Conservation (phyloP, 2,329 filamentous ascomycete genomes). For the Fusarium metavorans region DNA sequence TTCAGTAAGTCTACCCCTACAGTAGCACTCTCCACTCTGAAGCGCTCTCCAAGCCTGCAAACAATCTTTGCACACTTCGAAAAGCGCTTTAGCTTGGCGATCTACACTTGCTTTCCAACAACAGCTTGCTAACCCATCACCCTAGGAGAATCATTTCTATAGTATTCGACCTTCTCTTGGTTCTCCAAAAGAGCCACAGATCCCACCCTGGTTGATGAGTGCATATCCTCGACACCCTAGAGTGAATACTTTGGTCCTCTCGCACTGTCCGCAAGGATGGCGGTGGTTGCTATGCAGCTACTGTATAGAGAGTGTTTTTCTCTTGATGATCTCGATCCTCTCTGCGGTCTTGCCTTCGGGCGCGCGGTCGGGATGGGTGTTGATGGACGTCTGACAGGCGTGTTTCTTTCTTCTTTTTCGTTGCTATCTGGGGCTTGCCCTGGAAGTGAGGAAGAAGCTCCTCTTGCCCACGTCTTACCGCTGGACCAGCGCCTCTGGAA, state of each 20-base stretch:
- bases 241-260: conserved; percentile 47
- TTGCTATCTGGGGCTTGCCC: conserved; percentile 62
- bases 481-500: background rate
- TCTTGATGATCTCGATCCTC: conserved; percentile 92
- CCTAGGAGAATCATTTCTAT: conserved; percentile 93
- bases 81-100: background rate
- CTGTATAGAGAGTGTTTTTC: conserved; percentile 80
- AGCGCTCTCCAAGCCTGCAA: background rate
- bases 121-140: conserved; percentile 37
- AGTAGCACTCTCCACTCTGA: conserved; percentile 2
- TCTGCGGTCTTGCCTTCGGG: conserved; percentile 79
- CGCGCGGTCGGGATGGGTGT: conserved; percentile 82
- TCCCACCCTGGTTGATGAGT: conserved; percentile 67
- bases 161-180: conserved; percentile 94
- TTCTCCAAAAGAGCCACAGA: conserved; percentile 94
- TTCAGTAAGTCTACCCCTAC: conserved; percentile 59
- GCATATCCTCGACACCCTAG: conserved; percentile 79
- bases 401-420: conserved; percentile 66
- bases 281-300: conserved; percentile 54
- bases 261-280: conserved; percentile 62
- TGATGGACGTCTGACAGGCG: conserved; percentile 91
- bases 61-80: background rate
- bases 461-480: too few species aligned
- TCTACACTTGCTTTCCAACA: conserved; percentile 78
- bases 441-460: conserved; percentile 64